Conservation (phyloP, 805 yeast genomes). For the Pichia nanzhaoensis region DNA sequence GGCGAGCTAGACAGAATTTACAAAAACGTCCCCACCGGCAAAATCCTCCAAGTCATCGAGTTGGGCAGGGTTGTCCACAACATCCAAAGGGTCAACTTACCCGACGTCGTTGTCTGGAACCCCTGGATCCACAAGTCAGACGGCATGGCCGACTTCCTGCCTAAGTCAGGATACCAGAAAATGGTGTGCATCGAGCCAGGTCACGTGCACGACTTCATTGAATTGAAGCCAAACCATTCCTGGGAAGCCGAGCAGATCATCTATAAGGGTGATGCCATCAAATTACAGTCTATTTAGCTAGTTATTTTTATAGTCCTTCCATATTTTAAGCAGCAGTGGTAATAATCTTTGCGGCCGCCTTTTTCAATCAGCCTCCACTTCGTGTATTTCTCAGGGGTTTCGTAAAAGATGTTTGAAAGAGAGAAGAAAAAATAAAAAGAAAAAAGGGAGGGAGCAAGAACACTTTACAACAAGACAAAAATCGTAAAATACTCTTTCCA, state of each 20-base stretch:
- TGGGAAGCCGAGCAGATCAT: slow-evolving; percentile 70
- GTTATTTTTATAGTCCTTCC: neutral
- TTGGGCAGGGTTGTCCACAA: slow-evolving; percentile 67
- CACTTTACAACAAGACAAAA: too few relatives aligned
- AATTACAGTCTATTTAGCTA: slow-evolving; percentile 11
- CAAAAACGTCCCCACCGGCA: slow-evolving; percentile 47
- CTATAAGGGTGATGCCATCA: slow-evolving; percentile 44
- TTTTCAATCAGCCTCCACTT: too few relatives aligned
- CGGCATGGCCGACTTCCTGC: slow-evolving; percentile 83
- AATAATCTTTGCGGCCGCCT: too few relatives aligned
- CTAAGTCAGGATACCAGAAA: slow-evolving; percentile 71
- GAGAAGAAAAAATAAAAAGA: too few relatives aligned
- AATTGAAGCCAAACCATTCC: slow-evolving; percentile 59
- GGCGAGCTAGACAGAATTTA: slow-evolving; percentile 87
- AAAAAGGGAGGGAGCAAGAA: too few relatives aligned
- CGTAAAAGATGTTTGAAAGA: too few relatives aligned
- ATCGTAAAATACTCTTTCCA: too few relatives aligned
- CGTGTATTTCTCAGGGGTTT: too few relatives aligned
- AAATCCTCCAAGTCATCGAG: slow-evolving; percentile 60
- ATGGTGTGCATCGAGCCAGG: slow-evolving; percentile 98
- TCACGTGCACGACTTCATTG: slow-evolving; percentile 61
- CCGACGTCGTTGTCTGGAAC: slow-evolving; percentile 88
- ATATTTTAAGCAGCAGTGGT: too few relatives aligned
- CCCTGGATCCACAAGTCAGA: slow-evolving; percentile 87
- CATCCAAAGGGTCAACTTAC: slow-evolving; percentile 51